Conservation (phyloP, 306 rosid genomes). For the Mucuna pruriens region DNA sequence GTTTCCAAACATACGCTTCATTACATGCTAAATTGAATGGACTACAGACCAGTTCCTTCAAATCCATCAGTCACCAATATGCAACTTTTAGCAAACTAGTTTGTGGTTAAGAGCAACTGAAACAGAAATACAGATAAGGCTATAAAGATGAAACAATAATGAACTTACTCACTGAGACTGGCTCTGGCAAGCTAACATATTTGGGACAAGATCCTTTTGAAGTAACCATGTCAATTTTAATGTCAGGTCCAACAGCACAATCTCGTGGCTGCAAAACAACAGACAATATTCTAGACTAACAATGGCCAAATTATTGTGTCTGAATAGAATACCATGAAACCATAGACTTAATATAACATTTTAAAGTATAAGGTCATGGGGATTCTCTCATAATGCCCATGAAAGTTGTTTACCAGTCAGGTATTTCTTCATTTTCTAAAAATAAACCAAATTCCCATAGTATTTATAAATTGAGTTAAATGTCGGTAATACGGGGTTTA, state of each 20-base stretch:
- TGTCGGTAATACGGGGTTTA: background rate
- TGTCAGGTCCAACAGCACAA: conserved; percentile 54
- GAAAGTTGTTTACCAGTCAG: conserved; percentile 13
- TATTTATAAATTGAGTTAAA: background rate
- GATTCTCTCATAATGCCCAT: conserved; percentile 9
- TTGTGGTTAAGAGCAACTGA: conserved; percentile 1
- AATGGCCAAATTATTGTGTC: conserved; percentile 2
- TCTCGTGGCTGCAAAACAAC: conserved; percentile 77
- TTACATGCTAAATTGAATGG: background rate
- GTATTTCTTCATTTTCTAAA: conserved; percentile 1
- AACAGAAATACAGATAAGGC: conserved; percentile 12
- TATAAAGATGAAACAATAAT: conserved; percentile 21
- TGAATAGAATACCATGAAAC: conserved; percentile 15
- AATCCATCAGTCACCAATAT: conserved; percentile 15
- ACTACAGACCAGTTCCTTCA: background rate
- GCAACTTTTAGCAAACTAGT: conserved; percentile 4
- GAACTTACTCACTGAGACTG: conserved; percentile 52
- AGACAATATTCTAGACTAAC: conserved; percentile 4
- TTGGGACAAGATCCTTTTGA: conserved; percentile 70
- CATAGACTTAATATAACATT: conserved; percentile 6
- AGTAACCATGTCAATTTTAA: conserved; percentile 49
- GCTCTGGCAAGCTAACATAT: conserved; percentile 76
- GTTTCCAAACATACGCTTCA: background rate
- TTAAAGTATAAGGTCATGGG: background rate
- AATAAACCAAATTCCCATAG: background rate